Base-by-base conservation (phyloP, 2,329 filamentous ascomycete species). In the Fusarium nelsonii region DNA sequence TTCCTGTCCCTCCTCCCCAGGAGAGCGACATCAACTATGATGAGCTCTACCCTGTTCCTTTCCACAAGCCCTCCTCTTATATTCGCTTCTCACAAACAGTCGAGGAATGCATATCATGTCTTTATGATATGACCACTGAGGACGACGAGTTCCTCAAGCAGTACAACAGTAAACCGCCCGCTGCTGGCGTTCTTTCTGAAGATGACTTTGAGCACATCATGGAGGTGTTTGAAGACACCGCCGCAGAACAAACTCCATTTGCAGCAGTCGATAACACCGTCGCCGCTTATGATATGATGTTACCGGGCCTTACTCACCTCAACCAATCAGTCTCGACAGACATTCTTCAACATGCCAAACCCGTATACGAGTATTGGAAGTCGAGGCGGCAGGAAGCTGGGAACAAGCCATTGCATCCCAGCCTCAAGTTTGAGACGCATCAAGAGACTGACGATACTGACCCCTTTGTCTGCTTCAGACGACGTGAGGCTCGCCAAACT, bases 1-100 rank as follows among this genome's bases (percentile, higher is more conserved):
- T 91, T 68, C 88, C 88, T 34, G 88, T 90, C 18, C 88, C 88
- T 65, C 88, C 88, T 73, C 87, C 88, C 15, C 80, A 89, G 76
- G 84, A 89, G 80, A 89, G 87, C 74, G 82, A 85, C 70, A 82
- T 95, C 80, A 88, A 93, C 81, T 99, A 97, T 90, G 93, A 97
- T 80, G 88, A 91, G 75, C 87, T 97, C 74, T 98, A 98, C 78
- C 88, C 91, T 50, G 89, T 88, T 70, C 84, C 85, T 60, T 97
- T 95, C 81, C 87, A 90, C 75, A 91, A 97, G 79, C 94, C 96
- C 53, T 90, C 91, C 65, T 96, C 94, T 65, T 98, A 98, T 81
- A 97, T 99, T 78, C 93, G 95, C 70, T 98, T 97, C 83, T 98
- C 96, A 69, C 95, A 97, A 72, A 99, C 96, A 4, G 95, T 99